Evolutionary conservation across 129 eudicot species (phyloP).

Genomic region (Lactuca saligna): DNA sequence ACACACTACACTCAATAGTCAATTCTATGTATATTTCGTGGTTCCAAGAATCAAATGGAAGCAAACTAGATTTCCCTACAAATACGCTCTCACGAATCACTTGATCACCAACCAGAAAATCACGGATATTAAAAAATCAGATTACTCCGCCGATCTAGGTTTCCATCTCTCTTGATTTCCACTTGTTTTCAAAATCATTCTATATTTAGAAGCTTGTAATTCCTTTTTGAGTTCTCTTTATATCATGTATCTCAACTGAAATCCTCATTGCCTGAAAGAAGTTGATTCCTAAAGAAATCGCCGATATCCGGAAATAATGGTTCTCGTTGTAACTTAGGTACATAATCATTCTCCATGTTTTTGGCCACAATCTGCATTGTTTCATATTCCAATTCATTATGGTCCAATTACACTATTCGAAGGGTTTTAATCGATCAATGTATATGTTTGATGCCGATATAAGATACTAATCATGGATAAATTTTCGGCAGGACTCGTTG

Average conservation of each 20-base stretch:
- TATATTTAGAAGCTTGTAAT: conserved; percentile 25
- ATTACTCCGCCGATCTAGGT: conserved; percentile 52
- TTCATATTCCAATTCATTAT: conserved; percentile 5
- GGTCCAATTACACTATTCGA: neutral
- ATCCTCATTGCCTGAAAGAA: conserved; percentile 22
- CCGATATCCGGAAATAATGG: conserved; percentile 35
- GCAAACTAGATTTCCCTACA: conserved; percentile 16
- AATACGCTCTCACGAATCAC: neutral
- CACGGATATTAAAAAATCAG: conserved; percentile 68
- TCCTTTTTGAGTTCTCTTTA: conserved; percentile 7
- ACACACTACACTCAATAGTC: too few species aligned
- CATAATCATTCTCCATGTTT: conserved; percentile 1
- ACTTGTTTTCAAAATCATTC: conserved; percentile 14
- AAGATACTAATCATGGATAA: neutral
- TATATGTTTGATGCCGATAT: conserved; percentile 8
- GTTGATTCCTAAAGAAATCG: conserved; percentile 45
- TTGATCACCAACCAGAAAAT: conserved; percentile 41
- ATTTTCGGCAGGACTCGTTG: conserved; percentile 59
- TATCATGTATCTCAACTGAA: conserved; percentile 11
- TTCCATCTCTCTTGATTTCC: conserved; percentile 8
- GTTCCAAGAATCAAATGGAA: neutral
- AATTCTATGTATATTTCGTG: too few species aligned
- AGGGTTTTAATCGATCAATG: conserved; percentile 5
- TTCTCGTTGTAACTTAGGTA: conserved; percentile 51
- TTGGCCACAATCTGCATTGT: neutral